A percentile compares a stretch with the other conserved stretches of the same genome.
These are phyloP conservation scores for Coccomyxa sp. DNA, from an alignment of 139 green algal species.

Conservation along the genomic window DNA sequence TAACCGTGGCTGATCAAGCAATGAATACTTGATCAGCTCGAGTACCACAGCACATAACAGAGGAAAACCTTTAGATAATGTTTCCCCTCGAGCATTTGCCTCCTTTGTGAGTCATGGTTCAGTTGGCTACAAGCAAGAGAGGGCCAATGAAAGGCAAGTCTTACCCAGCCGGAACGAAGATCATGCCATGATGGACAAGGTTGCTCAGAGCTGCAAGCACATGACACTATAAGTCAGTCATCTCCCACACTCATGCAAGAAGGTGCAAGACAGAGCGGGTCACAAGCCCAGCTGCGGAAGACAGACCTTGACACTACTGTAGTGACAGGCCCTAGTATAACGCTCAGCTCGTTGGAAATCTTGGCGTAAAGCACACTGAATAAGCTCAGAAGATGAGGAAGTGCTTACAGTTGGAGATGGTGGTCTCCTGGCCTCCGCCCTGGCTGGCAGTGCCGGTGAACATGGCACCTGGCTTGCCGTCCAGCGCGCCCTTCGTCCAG, in stretches of 20 bases:
- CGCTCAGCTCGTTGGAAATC: neutral
- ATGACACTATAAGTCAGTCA: neutral
- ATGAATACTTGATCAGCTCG: too few relatives aligned
- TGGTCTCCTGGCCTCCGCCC: conserved; percentile 77
- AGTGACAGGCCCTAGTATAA: neutral
- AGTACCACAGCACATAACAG: too few relatives aligned
- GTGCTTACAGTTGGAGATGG: conserved; percentile 33
- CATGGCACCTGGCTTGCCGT: conserved; percentile 60
- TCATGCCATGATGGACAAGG: conserved; percentile 82
- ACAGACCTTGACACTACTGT: neutral
- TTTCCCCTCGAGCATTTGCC: too few relatives aligned
- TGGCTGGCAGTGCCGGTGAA: conserved; percentile 55
- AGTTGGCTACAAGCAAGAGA: too few relatives aligned
- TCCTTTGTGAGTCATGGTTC: too few relatives aligned
- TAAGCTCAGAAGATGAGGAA: neutral
- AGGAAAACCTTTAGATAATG: too few relatives aligned
- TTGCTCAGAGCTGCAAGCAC: conserved; percentile 49
- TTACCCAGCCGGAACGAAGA: conserved; percentile 76
- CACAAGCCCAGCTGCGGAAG: neutral
- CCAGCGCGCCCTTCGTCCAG: conserved; percentile 53
- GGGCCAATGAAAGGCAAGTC: too few relatives aligned
- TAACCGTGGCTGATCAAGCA: too few relatives aligned
- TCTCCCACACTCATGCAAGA: neutral
- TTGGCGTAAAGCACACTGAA: neutral
- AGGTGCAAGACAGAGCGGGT: neutral